A percentile compares a stretch with the other conserved stretches of the same genome.
Conservation (phyloP, 2,329 filamentous ascomycete genomes). For the Phoma sp. region DNA sequence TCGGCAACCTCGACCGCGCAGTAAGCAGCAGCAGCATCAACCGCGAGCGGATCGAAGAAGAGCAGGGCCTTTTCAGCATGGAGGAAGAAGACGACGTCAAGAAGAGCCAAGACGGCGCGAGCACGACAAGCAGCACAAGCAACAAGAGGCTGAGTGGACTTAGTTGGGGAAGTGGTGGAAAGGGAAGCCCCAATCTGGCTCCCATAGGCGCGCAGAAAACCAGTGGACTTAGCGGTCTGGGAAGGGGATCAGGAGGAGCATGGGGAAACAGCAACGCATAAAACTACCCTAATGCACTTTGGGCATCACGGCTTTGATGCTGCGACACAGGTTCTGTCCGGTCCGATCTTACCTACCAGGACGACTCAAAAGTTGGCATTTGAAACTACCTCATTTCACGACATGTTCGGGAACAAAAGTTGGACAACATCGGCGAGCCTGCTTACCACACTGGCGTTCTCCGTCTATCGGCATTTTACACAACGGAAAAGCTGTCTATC, state of each 20-base stretch:
- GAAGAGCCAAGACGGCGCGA: slow-evolving; percentile 42
- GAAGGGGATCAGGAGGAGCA: slow-evolving; percentile 20
- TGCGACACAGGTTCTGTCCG: background rate
- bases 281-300: background rate
- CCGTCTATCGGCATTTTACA: background rate
- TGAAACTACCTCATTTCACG: background rate
- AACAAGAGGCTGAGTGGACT: slow-evolving; percentile 47
- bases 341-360: too few species aligned
- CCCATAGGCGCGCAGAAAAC: slow-evolving; percentile 43
- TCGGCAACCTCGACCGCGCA: slow-evolving; percentile 44
- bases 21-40: slow-evolving; percentile 50
- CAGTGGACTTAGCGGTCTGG: slow-evolving; percentile 27
- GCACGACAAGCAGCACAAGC: slow-evolving; percentile 40
- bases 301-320: background rate
- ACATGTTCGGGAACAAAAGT: background rate
- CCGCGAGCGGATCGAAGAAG: slow-evolving; percentile 50
- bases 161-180: slow-evolving; percentile 46
- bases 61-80: slow-evolving; percentile 52
- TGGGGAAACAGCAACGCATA: slow-evolving; percentile 20
- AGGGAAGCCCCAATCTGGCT: slow-evolving; percentile 42
- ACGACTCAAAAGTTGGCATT: background rate
- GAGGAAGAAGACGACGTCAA: slow-evolving; percentile 48
- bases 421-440: background rate
- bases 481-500: background rate
- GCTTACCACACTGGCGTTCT: background rate